A percentile compares a stretch with the other conserved stretches of the same genome.
These are phyloP conservation scores for Cardiospermum halicacabum DNA, from an alignment of 345 rosid genomes.

Conservation along the genomic window DNA sequence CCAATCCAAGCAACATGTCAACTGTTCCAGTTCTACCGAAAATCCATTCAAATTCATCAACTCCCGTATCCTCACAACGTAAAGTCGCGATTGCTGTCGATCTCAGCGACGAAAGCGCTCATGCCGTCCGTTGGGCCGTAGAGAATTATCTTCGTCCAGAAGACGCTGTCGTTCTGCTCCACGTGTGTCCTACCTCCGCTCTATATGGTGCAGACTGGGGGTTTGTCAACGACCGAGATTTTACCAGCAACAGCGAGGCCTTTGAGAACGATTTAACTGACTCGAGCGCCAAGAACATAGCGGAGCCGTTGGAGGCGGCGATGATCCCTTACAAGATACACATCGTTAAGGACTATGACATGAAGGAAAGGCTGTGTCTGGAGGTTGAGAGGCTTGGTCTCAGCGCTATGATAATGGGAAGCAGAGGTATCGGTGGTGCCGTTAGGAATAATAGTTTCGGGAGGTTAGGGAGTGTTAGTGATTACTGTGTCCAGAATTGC, in stretches of 20 bases:
- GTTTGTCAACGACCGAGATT: constrained; percentile 30
- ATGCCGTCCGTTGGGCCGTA: constrained; percentile 63
- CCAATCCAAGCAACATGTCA: too few species aligned
- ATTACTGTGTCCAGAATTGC: constrained; percentile 83
- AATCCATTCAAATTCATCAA: constrained; percentile 19
- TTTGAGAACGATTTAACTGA: constrained; percentile 40
- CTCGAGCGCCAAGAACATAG: constrained; percentile 51
- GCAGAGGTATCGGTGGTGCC: constrained; percentile 88
- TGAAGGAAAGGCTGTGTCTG: constrained; percentile 86
- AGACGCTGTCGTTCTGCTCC: constrained; percentile 57
- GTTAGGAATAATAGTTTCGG: constrained; percentile 41
- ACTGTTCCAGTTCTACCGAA: constrained; percentile 19
- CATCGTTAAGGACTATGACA: constrained; percentile 79
- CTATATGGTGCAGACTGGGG: constrained; percentile 84
- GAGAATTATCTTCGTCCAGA: constrained; percentile 64
- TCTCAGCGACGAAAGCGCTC: constrained; percentile 64
- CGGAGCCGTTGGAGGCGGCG: constrained; percentile 66
- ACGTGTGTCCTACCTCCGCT: constrained; percentile 52
- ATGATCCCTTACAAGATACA: constrained; percentile 66
- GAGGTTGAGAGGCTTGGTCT: constrained; percentile 84
- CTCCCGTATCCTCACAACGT: constrained; percentile 42
- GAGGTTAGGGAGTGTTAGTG: constrained; percentile 78
- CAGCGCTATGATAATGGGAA: constrained; percentile 84
- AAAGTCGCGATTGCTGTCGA: constrained; percentile 66
- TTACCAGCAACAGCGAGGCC: constrained; percentile 12